phyloP scores from a whole-genome alignment of 129 eudicot genomes.

The Cynara cardunculus region DNA sequence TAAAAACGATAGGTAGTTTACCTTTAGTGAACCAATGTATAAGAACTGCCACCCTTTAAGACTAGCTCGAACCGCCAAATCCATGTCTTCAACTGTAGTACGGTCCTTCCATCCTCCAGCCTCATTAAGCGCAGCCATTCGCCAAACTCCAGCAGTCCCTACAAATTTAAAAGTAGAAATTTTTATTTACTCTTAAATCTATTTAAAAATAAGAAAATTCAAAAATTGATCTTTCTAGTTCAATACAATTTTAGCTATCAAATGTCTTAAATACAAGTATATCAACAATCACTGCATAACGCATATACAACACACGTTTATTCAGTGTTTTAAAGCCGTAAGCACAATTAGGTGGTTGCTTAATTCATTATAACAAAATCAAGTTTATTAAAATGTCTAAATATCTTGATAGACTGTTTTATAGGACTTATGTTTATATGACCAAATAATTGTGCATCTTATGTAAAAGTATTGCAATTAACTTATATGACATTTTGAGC shows the following conservation, averaged over 20 bases:
- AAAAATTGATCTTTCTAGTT: background rate
- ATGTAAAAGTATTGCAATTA: background rate
- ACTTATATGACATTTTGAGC: background rate
- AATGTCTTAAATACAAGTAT: background rate
- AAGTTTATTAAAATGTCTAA: background rate
- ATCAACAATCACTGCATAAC: background rate
- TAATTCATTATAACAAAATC: background rate
- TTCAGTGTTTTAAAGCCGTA: background rate
- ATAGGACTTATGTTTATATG: background rate
- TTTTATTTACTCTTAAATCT: background rate
- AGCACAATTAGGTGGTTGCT: background rate
- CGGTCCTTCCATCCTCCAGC: conserved; percentile 57
- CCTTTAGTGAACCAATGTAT: conserved; percentile 41
- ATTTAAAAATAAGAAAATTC: background rate
- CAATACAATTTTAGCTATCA: background rate
- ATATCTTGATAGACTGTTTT: background rate
- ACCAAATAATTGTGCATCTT: background rate
- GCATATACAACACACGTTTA: background rate
- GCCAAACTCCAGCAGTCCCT: conserved; percentile 41
- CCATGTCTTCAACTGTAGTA: conserved; percentile 57
- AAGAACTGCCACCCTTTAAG: conserved; percentile 49
- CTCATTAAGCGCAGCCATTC: conserved; percentile 38
- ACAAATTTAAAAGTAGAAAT: background rate
- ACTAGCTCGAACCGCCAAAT: conserved; percentile 31
- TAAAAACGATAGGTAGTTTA: background rate